A percentile compares a stretch with the other conserved stretches of the same genome.
Evolutionary conservation across 2,329 filamentous ascomycete species (phyloP).

Genomic region (Plectosphaerella cucumerina): DNA sequence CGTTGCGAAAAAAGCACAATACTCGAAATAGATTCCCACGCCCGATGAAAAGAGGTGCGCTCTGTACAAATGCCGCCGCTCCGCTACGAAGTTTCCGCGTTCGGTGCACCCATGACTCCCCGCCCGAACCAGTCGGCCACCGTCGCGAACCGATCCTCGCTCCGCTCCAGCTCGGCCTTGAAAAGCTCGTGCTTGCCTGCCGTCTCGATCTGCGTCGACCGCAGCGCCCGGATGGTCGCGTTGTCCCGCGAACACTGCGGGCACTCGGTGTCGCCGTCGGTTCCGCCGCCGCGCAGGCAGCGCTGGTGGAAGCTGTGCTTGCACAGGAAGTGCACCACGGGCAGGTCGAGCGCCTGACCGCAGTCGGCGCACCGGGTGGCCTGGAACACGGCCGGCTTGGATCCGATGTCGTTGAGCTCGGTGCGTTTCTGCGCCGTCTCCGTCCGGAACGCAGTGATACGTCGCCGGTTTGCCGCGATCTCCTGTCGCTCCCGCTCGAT

Average conservation of each 20-base stretch:
- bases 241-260: slow-evolving; percentile 82
- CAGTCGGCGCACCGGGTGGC: slow-evolving; percentile 85
- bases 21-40: too few relatives aligned
- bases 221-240: slow-evolving; percentile 82
- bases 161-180: slow-evolving; percentile 69
- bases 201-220: slow-evolving; percentile 79
- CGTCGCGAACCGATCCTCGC: slow-evolving; percentile 81
- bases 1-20: too few relatives aligned
- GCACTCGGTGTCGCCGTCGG: slow-evolving; percentile 67
- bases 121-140: slow-evolving; percentile 93
- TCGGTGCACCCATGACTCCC: slow-evolving; percentile 71
- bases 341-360: slow-evolving; percentile 72
- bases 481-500: slow-evolving; percentile 86
- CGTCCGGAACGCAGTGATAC: slow-evolving; percentile 76
- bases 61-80: background rate
- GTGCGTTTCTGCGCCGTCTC: slow-evolving; percentile 77
- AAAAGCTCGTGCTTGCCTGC: slow-evolving; percentile 88
- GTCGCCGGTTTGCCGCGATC: slow-evolving; percentile 72
- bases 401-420: slow-evolving; percentile 73
- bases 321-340: slow-evolving; percentile 92
- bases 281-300: slow-evolving; percentile 57
- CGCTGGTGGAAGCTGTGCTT: slow-evolving; percentile 95
- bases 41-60: too few relatives aligned
- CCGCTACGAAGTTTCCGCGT: slow-evolving; percentile 18
- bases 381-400: slow-evolving; percentile 85